Evolutionary conservation across 2,329 filamentous ascomycete genomes (phyloP), one percentile per base, ranked within the genome.

Genomic region (Fusarium tricinctum): DNA sequence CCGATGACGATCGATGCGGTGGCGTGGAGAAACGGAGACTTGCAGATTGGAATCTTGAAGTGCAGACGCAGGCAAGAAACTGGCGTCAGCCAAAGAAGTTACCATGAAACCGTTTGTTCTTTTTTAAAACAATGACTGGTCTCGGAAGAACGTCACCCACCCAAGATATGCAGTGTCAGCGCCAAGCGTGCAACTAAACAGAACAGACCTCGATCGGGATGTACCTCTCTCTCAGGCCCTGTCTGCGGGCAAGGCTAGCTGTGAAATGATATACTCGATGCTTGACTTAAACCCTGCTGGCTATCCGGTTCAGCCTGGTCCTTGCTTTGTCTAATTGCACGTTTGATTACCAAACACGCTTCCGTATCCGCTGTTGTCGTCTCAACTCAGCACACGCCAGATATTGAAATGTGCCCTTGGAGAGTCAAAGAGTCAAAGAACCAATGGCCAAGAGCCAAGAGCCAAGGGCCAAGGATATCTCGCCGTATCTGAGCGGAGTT

Each of bases 1-100:
- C 68, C 55, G 70, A 73, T 68, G 69, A 74, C 66, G 71, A 73
- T 73, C 68, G 60, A 70, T 73, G 68, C 57, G 60, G 70, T 71
- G 68, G 69, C 62, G 71, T 73, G 71, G 71, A 61, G 68, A 65
- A 49, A 22, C n/a, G 35, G 35, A 15, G 42, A 40, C 46, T 39
- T 39, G 42, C 45, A 43, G 20, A 48, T 38, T 14, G 35, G 17
- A 38, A 30, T 30, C 28, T 30, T 12, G 17, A 38, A 17, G 43
- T 63, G 35, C 23, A 57, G 45, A 28, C 32, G n/a, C 35, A 23
- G 22, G 14, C 55, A 38, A 45, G 55, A 49, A 47, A 20, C 58
- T 53, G 63, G 66, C 63, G 58, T 70, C 61, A 66, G 61, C 60
- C 44, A 48, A 62, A 48, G 28, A 66, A 52, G 46, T 66, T 26